Evolutionary conservation across 805 yeast species (phyloP).

Genomic region (Peterozyma xylosa): DNA sequence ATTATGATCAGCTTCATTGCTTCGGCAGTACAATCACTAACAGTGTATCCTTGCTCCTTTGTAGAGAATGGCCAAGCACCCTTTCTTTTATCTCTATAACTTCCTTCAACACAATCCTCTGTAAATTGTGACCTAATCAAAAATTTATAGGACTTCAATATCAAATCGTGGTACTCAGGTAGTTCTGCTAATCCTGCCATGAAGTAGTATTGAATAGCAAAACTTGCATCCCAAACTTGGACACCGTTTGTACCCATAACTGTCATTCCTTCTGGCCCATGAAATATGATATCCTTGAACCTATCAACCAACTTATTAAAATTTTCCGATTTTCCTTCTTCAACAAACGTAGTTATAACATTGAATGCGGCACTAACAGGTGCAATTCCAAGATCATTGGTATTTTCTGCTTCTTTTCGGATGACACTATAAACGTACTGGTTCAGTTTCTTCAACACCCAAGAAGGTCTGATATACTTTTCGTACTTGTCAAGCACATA

Average conservation of each 20-base stretch:
- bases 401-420: slow-evolving; percentile 67
- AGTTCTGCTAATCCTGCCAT: slow-evolving; percentile 70
- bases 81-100: slow-evolving; percentile 71
- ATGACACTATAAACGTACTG: slow-evolving; percentile 53
- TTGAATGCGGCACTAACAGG: slow-evolving; percentile 89
- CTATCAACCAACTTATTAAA: slow-evolving; percentile 50
- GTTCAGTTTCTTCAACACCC: slow-evolving; percentile 51
- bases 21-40: slow-evolving; percentile 95
- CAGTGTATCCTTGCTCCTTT: slow-evolving; percentile 92
- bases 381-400: slow-evolving; percentile 80
- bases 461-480: slow-evolving; percentile 63
- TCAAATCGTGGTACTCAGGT: slow-evolving; percentile 56
- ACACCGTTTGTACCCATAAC: slow-evolving; percentile 97
- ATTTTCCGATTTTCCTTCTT: slow-evolving; percentile 62
- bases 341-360: slow-evolving; percentile 59
- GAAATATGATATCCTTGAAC: slow-evolving; percentile 70
- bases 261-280: slow-evolving; percentile 86
- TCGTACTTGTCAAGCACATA: slow-evolving; percentile 56
- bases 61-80: slow-evolving; percentile 98
- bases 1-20: slow-evolving; percentile 88
- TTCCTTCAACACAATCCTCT: slow-evolving; percentile 66
- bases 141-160: slow-evolving; percentile 63
- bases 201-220: slow-evolving; percentile 77
- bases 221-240: slow-evolving; percentile 96
- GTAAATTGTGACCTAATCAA: slow-evolving; percentile 80